Evolutionary conservation across 192 early-diverging fungal species (phyloP).

Genomic region (Jimgerdemannia lactiflua): DNA sequence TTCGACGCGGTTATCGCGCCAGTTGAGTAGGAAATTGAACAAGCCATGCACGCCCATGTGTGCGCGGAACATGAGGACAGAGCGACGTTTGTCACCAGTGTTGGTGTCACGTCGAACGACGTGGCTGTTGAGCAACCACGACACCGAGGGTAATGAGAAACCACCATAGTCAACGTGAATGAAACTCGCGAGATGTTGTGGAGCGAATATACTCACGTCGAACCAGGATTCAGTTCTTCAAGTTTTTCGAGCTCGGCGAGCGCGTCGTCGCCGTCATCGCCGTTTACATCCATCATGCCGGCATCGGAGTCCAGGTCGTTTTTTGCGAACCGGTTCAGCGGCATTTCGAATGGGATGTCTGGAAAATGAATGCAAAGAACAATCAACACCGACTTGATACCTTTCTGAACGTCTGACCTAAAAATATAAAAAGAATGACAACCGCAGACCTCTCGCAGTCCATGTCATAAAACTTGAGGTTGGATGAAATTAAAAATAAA

Average conservation of each 20-base stretch:
- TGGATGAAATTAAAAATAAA: too few relatives aligned
- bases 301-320: neutral
- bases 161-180: too few relatives aligned
- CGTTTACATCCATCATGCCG: neutral
- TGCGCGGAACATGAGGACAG: neutral
- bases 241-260: neutral
- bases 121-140: neutral
- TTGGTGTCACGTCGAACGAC: neutral
- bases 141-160: too few relatives aligned
- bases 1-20: conserved; percentile 1
- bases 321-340: neutral
- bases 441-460: too few relatives aligned
- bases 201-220: neutral
- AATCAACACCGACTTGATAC: too few relatives aligned
- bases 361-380: neutral
- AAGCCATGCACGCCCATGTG: neutral
- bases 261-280: neutral
- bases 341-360: neutral
- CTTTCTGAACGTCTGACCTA: too few relatives aligned
- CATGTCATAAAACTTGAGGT: too few relatives aligned
- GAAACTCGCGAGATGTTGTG: too few relatives aligned
- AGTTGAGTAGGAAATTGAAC: conserved; percentile 4
- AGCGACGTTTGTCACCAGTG: neutral
- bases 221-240: neutral
- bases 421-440: too few relatives aligned